Evolutionary conservation across 768 basidiomycete species (phyloP), one percentile per base, ranked within the genome.

Genomic region (Tulasnella sp.): DNA sequence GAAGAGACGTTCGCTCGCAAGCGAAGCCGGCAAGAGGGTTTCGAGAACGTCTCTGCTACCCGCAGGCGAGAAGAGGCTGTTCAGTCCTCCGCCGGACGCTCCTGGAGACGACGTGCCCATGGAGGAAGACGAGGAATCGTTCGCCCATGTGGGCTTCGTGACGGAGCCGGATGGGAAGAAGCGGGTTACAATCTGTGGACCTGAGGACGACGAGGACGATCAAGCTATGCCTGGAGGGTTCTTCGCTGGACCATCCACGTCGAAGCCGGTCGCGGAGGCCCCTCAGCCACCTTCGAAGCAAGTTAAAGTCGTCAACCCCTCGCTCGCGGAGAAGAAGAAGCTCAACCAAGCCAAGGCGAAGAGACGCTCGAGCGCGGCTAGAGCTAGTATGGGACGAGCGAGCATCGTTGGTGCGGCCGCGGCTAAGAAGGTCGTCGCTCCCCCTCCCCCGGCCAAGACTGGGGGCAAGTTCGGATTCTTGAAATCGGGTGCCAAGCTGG

Each of bases 401-500:
- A 69, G 29, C 34, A 71, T 74, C 37, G 52, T 74, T n/a, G 74
- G 74, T 11, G 17, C 62, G 34, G 36, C 62, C 1, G 74, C 62
- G 4, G 52, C 32, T 29, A 59, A 59, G 52, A 22, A 59, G 32
- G 52, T 32, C 29, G 52, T 29, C 11, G 26, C 52, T 5, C 22
- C 52, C 11, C 52, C 52, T 5, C 22, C 5, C 2, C 32, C 65
- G 5, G 29, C 65, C 3, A 59, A 35, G 32, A 42, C 62, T 66
- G 36, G 67, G 19, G 34, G 72, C 41, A 34, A 41, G 37, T 74
- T 73, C 29, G 72, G 63, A 16, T 74, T 74, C 63, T 62, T 74
- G 73, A 74, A 74, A 63, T 74, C 59, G 2, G 75, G 74, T 8
- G 73, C 73, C 63, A 74, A 74, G 59, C 29, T 72, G 40, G 73